phyloP scores from a whole-genome alignment of 1,284 basidiomycete species.

The Meripilus lineatus region DNA sequence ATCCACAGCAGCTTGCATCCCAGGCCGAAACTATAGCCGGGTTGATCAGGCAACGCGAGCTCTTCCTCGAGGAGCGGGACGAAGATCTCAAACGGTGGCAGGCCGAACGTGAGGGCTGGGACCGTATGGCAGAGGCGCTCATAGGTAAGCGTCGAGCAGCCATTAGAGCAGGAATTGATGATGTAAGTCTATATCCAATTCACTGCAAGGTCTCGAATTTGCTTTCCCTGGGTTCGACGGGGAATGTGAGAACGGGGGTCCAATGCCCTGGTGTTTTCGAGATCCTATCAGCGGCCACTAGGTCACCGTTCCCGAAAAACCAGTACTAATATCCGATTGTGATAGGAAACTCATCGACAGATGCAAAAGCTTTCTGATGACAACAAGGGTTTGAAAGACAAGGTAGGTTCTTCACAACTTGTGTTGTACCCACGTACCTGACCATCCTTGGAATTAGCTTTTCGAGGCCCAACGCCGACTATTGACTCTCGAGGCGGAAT shows the following conservation, averaged over 20 bases:
- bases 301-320: not conserved
- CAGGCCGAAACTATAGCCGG: conserved; percentile 59
- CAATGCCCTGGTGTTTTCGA: too few species aligned
- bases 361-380: conserved; percentile 44
- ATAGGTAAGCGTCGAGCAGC: conserved; percentile 42
- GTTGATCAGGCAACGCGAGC: conserved; percentile 53
- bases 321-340: not conserved
- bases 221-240: too few species aligned
- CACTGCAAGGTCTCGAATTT: too few species aligned
- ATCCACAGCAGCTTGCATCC: conserved; percentile 44
- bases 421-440: not conserved
- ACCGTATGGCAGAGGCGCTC: conserved; percentile 56
- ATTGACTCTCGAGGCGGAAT: conserved; percentile 44
- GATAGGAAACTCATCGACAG: conserved; percentile 48
- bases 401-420: conserved; percentile 32
- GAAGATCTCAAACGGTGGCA: conserved; percentile 56
- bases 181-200: conserved; percentile 36
- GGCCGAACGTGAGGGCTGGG: conserved; percentile 54
- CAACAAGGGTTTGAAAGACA: conserved; percentile 49
- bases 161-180: conserved; percentile 32
- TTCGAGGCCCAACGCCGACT: conserved; percentile 40
- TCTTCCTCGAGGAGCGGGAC: conserved; percentile 42
- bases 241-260: too few species aligned
- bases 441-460: conserved; percentile 31
- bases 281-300: too few species aligned